A percentile compares a stretch with the other conserved stretches of the same genome.
phyloP scores from a whole-genome alignment of 495 filamentous ascomycete genomes.

The Lichina pygmaea region DNA sequence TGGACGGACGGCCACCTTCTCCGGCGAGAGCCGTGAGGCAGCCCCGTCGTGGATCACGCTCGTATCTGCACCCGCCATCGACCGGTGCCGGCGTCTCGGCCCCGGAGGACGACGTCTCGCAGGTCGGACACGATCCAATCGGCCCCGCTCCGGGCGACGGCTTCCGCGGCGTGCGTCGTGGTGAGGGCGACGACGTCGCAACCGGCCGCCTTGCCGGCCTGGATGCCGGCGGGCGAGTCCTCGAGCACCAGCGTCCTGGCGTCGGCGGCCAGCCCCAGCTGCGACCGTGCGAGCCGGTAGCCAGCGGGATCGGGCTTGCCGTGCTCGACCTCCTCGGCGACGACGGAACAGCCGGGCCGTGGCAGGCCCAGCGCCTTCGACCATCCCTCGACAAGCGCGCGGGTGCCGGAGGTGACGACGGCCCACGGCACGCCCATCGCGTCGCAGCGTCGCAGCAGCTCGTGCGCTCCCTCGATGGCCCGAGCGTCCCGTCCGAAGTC shows the following conservation, averaged over 20 bases:
- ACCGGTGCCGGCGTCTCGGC: slow-evolving; percentile 10
- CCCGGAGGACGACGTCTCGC: slow-evolving; percentile 24
- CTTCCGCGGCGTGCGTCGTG: slow-evolving; percentile 53
- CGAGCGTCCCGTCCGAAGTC: slow-evolving; percentile 49
- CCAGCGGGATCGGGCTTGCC: slow-evolving; percentile 81
- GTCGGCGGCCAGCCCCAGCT: slow-evolving; percentile 27
- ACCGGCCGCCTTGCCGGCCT: slow-evolving; percentile 65
- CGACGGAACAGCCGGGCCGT: slow-evolving; percentile 43
- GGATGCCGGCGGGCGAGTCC: slow-evolving; percentile 80
- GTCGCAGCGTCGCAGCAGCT: slow-evolving; percentile 29
- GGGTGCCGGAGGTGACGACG: slow-evolving; percentile 76
- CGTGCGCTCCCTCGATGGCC: slow-evolving; percentile 49
- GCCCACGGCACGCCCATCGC: slow-evolving; percentile 42
- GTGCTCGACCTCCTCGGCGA: slow-evolving; percentile 58
- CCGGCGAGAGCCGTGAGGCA: too few relatives aligned
- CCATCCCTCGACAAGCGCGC: slow-evolving; percentile 66
- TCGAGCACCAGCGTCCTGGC: slow-evolving; percentile 54
- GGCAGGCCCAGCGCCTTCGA: slow-evolving; percentile 51
- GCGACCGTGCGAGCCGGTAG: slow-evolving; percentile 44
- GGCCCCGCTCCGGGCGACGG: slow-evolving; percentile 44
- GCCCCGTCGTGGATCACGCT: background rate
- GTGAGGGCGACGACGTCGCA: slow-evolving; percentile 71
- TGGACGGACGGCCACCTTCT: too few relatives aligned
- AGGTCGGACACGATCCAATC: slow-evolving; percentile 79
- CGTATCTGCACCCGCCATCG: slow-evolving; percentile 12